phyloP scores from a whole-genome alignment of 805 yeast species.

The Kurtzmaniella fragi region DNA sequence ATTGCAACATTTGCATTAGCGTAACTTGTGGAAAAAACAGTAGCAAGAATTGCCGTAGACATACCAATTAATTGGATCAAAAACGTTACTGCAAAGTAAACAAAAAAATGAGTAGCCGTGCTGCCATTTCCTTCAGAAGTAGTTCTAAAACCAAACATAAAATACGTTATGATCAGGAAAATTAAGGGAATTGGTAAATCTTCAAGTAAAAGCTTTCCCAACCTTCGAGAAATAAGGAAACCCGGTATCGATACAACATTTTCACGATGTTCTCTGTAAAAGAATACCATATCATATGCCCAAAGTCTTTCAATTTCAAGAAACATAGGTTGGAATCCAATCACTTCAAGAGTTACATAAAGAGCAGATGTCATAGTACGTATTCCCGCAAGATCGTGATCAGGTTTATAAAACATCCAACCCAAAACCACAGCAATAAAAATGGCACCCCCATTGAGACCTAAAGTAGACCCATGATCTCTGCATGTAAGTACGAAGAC shows the following conservation, averaged over 20 bases:
- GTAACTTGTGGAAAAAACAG: slow-evolving; percentile 57
- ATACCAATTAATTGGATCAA: slow-evolving; percentile 53
- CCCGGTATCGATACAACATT: slow-evolving; percentile 63
- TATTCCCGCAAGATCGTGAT: slow-evolving; percentile 55
- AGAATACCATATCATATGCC: slow-evolving; percentile 31
- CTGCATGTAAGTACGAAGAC: slow-evolving; percentile 27
- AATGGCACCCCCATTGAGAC: slow-evolving; percentile 35
- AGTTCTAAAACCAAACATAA: slow-evolving; percentile 67
- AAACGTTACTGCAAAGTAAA: slow-evolving; percentile 56
- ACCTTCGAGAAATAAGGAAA: slow-evolving; percentile 58
- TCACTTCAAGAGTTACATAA: slow-evolving; percentile 33
- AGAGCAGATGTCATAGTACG: slow-evolving; percentile 45
- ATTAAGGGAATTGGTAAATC: slow-evolving; percentile 60
- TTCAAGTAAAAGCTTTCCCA: slow-evolving; percentile 63
- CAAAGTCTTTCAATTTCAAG: slow-evolving; percentile 37
- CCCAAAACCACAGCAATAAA: slow-evolving; percentile 62
- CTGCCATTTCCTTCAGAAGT: slow-evolving; percentile 12
- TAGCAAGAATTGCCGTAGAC: slow-evolving; percentile 47
- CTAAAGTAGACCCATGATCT: slow-evolving; percentile 26
- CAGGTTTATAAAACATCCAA: slow-evolving; percentile 71
- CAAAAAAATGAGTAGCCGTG: slow-evolving; percentile 46
- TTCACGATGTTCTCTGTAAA: slow-evolving; percentile 62
- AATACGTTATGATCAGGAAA: slow-evolving; percentile 60
- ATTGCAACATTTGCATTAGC: slow-evolving; percentile 57
- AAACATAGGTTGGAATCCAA: slow-evolving; percentile 37